Base-by-base conservation (phyloP, 2,329 filamentous ascomycete genomes). In the Diaporthe helianthi region DNA sequence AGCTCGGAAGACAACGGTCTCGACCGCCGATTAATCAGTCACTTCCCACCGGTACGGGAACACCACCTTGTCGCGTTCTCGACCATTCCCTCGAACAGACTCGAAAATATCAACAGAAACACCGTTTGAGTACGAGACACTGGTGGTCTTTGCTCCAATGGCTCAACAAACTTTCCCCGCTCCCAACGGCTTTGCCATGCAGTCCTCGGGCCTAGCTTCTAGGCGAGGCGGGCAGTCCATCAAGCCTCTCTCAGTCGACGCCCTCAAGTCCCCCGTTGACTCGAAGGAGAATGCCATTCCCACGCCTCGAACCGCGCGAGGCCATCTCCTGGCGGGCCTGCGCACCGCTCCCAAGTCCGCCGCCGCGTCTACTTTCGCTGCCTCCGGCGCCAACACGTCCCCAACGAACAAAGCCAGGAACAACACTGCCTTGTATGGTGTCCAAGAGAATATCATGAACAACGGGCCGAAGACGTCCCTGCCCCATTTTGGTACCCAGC, bases 251-350 rank as follows among this genome's bases (percentile, higher is more conserved):
- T 97, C 83, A 73, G 94, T 91, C 79, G 93, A 90, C 74, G 84
- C 85, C 65, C 87, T 87, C 73, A 94, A 92, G 80, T 87, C 92
- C 69, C 87, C 90, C 66, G 54, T 65, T 6, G 89, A 91, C 74
- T 81, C 89, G 76, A 85, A 89, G 71, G 89, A 92, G 73, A 90
- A 90, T 68, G 87, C 89, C 68, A 86, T 89, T 67, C 89, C 92
- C 10, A 97, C 94, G 66, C 96, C 95, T 71, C 92, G 95, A 77
- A 98, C 95, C 67, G 97, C 94, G 81, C 93, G 96, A 74, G 97
- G 94, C 73, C 96, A 99, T 78, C 87, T 99, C 73, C 89, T 99
- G 76, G 95, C 95, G 71, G 95, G 95, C 69, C 86, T 99, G 71
- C 90, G 96, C 78, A 99, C 96, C 72, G 94, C 94, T 63, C 96